Evolutionary conservation across 805 yeast species (phyloP).

Genomic region (Sugiyamaella smithiae): DNA sequence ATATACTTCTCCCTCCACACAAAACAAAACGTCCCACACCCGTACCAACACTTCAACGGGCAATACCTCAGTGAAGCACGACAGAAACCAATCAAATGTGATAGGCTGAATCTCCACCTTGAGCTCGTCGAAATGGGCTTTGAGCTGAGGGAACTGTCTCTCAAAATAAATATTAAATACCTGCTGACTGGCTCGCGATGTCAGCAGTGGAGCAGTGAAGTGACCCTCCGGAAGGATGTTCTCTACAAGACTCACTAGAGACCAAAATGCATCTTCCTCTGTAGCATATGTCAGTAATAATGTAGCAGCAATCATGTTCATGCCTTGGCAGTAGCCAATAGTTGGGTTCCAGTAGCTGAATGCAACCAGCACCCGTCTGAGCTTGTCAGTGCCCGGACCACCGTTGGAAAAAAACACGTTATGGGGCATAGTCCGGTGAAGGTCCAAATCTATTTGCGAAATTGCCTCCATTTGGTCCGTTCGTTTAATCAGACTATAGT

Average conservation of each 20-base stretch:
- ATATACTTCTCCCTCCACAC: constrained; percentile 41
- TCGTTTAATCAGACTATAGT: constrained; percentile 32
- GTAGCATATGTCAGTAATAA: constrained; percentile 43
- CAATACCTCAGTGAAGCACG: constrained; percentile 51
- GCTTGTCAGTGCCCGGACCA: constrained; percentile 52
- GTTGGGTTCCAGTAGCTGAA: constrained; percentile 46
- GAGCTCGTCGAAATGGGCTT: constrained; percentile 34
- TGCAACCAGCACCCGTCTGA: constrained; percentile 49
- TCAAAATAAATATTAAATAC: constrained; percentile 39
- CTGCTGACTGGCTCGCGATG: constrained; percentile 42
- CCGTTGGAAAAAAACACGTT: constrained; percentile 51
- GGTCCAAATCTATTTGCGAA: constrained; percentile 51
- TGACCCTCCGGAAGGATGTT: constrained; percentile 46
- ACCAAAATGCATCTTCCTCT: constrained; percentile 56
- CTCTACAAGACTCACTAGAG: constrained; percentile 47
- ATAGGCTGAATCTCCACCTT: constrained; percentile 49
- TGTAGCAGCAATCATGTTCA: constrained; percentile 58
- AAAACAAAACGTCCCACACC: constrained; percentile 49
- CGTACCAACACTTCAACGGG: constrained; percentile 51
- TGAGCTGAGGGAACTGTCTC: constrained; percentile 41
- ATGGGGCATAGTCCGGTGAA: constrained; percentile 54
- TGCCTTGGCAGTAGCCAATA: constrained; percentile 58
- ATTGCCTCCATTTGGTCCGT: constrained; percentile 34
- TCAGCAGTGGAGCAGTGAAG: constrained; percentile 37
- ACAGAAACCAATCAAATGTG: constrained; percentile 56